Evolutionary conservation across 345 rosid genomes (phyloP).

Genomic region (Citrus unshiu): DNA sequence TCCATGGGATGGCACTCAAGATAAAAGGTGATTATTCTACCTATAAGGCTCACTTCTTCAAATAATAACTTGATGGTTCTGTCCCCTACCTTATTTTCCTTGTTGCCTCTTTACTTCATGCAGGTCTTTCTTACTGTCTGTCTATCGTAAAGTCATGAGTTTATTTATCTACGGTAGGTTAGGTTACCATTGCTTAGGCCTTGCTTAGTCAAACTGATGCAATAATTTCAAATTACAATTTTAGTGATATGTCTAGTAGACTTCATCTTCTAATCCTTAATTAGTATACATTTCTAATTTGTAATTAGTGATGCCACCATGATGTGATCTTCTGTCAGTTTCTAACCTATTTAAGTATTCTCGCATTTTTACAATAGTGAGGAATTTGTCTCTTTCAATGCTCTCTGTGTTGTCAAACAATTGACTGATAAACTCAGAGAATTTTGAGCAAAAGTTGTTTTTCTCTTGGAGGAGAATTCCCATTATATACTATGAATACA

Average conservation of each 20-base stretch:
- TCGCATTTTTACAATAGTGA: neutral
- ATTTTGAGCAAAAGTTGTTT: too few relatives aligned
- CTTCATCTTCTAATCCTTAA: neutral
- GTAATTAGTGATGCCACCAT: neutral
- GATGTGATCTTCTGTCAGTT: slow-evolving; percentile 1
- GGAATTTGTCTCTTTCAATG: neutral
- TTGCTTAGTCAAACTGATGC: neutral
- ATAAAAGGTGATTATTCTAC: slow-evolving; percentile 49
- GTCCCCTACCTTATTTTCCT: neutral
- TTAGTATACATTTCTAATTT: neutral
- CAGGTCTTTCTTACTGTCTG: neutral
- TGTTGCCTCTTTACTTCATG: neutral
- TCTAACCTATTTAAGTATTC: neutral
- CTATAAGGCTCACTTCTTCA: neutral
- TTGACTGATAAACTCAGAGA: too few relatives aligned
- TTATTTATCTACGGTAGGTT: neutral
- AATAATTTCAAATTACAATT: neutral
- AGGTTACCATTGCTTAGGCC: neutral
- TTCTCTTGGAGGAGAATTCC: too few relatives aligned
- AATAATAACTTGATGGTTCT: neutral
- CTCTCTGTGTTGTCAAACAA: neutral
- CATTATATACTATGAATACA: too few relatives aligned
- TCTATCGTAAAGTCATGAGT: neutral
- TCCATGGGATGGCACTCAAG: slow-evolving; percentile 94
- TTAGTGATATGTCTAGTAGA: neutral